Percentiles rank a stretch among this genome's conserved stretches.
phyloP scores from a whole-genome alignment of 352 stramenopile species.

The Lagenidium sp. region DNA sequence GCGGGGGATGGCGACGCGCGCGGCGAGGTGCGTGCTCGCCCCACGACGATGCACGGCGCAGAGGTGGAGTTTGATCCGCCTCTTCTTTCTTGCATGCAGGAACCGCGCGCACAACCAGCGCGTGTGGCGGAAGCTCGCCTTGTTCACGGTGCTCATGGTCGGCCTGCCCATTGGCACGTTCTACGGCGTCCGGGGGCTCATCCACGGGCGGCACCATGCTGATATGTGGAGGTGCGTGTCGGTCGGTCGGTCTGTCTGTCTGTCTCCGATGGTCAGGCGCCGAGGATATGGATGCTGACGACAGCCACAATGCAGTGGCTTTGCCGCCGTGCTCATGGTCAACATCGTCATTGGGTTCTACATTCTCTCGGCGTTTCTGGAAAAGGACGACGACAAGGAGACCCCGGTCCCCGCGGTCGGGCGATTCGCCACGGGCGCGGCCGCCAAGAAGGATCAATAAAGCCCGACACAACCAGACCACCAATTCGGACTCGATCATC shows the following conservation, averaged over 20 bases:
- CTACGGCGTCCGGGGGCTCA: slow-evolving; percentile 38
- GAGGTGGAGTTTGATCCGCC: no score
- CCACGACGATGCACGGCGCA: neutral
- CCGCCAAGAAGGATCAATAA: slow-evolving; percentile 22
- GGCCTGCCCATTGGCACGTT: slow-evolving; percentile 52
- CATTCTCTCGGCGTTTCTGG: slow-evolving; percentile 59
- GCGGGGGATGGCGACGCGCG: slow-evolving; percentile 11
- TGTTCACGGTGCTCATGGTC: slow-evolving; percentile 70
- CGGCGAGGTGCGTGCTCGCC: slow-evolving; percentile 7
- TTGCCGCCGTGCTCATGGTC: slow-evolving; percentile 55
- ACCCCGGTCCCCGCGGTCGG: slow-evolving; percentile 34
- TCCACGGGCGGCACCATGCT: slow-evolving; percentile 32
- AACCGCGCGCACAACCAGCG: slow-evolving; percentile 64
- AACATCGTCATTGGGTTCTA: slow-evolving; percentile 77
- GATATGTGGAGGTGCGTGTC: slow-evolving; percentile 64
- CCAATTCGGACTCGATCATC: no score
- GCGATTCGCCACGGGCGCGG: slow-evolving; percentile 38
- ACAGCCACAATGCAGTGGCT: slow-evolving; percentile 26
- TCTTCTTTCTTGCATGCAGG: slow-evolving; percentile 16
- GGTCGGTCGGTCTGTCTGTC: no score
- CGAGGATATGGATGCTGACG: neutral
- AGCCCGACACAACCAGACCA: neutral
- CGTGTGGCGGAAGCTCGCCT: slow-evolving; percentile 60
- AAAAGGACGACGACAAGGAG: slow-evolving; percentile 42
- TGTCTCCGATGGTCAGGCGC: no score